A percentile compares a stretch with the other conserved stretches of the same genome.
Evolutionary conservation across 192 early-diverging fungal genomes (phyloP).

Genomic region (Radiomyces spectabilis): DNA sequence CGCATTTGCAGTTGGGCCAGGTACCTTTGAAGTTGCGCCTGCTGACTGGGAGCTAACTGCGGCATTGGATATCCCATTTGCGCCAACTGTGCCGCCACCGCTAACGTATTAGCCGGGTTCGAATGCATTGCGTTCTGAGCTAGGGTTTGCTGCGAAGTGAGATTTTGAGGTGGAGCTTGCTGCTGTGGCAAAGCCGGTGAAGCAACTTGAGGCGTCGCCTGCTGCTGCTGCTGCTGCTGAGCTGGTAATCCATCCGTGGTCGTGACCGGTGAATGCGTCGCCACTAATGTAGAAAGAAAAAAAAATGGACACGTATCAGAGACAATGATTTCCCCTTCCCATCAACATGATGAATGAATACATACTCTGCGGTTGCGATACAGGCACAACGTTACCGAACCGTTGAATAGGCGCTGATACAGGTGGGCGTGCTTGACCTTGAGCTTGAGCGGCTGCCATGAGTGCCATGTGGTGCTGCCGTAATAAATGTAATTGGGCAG

Average conservation of each 20-base stretch:
- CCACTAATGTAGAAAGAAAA: too few species aligned
- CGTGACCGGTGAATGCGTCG: not conserved
- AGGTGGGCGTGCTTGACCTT: slow-evolving; percentile 13
- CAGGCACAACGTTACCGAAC: slow-evolving; percentile 11
- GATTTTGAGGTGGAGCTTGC: slow-evolving; percentile 2
- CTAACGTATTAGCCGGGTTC: slow-evolving; percentile 9
- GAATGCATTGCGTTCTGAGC: slow-evolving; percentile 3
- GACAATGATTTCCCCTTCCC: too few species aligned
- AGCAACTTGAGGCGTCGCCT: not conserved
- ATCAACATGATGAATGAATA: not conserved
- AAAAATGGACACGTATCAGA: too few species aligned
- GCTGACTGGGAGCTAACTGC: slow-evolving; percentile 9
- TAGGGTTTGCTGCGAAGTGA: not conserved
- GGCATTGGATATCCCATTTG: slow-evolving; percentile 23
- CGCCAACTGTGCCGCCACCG: slow-evolving; percentile 22
- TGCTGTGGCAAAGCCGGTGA: slow-evolving; percentile 4
- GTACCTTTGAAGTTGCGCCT: slow-evolving; percentile 27
- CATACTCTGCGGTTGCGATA: slow-evolving; percentile 10
- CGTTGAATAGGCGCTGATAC: slow-evolving; percentile 9
- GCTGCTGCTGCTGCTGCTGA: not conserved
- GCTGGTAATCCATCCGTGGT: not conserved
- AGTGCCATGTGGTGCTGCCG: slow-evolving; percentile 26
- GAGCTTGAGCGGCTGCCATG: slow-evolving; percentile 25
- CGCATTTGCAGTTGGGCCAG: slow-evolving; percentile 24
- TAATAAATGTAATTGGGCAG: slow-evolving; percentile 22